Evolutionary conservation across 106 monocot species (phyloP), one percentile per base, ranked within the genome.

Genomic region (Allium sativum): DNA sequence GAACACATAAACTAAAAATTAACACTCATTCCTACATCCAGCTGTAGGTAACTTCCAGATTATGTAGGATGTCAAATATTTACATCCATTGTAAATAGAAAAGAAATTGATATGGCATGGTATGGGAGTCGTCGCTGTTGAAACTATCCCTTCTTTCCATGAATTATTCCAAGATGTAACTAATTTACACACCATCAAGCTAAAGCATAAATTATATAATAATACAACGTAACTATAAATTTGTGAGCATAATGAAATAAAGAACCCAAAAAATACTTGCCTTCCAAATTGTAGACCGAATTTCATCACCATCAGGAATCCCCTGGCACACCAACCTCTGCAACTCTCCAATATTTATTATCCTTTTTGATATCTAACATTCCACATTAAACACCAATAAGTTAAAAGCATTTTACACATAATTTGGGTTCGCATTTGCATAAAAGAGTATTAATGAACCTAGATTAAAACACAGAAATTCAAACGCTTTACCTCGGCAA

Each of bases 281-380:
- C 96, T 98, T 98, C 96, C 96, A 98, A 14, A 91, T 72, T 12
- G 82, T 72, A 12, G 91, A 48, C 2, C 90, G 95, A 14, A 96
- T 77, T 40, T 76, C 80, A 9, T 73, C 73, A 6, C 74, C 78
- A 58, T 96, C 79, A 10, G 87, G 95, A 40, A 96, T 73, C 11
- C 90, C 95, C 66, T 84, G 95, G 40, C 82, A 84, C 6, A 91
- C 77, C 48, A 91, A 74, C 62, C 91, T 82, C 71, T 84, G 69
- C 70, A 98, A 45, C 56, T 90, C 95, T 59, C 72, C 84, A 14
- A 90, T 31, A 70, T 82, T 87, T 60, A 96, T 75, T 12, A 91
- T 75, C 75, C 72, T 90, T 78, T 91, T 84, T 19, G 91, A 87
- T 18, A 98, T 53, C 91, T 98, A 68, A 44, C 61, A 44, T 63